Percentiles rank a stretch among this genome's conserved stretches.
Evolutionary conservation across 495 filamentous ascomycete species (phyloP).

Genomic region (Astrothelium subdiscretum): DNA sequence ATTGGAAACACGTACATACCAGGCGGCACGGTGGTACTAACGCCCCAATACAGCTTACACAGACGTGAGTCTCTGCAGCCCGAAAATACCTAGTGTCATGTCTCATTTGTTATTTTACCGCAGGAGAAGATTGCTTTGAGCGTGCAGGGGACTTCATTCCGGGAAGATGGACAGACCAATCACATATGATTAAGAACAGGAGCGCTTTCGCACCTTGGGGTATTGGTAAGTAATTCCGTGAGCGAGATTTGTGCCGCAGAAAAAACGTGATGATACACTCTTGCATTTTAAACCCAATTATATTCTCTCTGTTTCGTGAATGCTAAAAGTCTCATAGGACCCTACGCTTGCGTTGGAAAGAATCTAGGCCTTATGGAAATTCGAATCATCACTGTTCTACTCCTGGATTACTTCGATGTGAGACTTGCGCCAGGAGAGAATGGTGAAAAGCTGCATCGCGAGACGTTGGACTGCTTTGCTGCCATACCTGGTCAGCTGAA

Average conservation of each 20-base stretch:
- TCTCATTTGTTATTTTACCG: conserved; percentile 7
- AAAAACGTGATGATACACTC: not conserved
- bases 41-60: conserved; percentile 36
- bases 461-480: conserved; percentile 37
- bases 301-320: not conserved
- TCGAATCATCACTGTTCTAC: conserved; percentile 30
- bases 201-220: conserved; percentile 42
- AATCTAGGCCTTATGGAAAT: conserved; percentile 40
- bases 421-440: conserved; percentile 32
- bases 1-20: conserved; percentile 37
- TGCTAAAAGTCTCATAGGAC: conserved; percentile 9
- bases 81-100: conserved; percentile 8
- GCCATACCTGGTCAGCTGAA: conserved; percentile 20
- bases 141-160: conserved; percentile 38
- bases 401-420: conserved; percentile 36
- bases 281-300: not conserved
- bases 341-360: conserved; percentile 40
- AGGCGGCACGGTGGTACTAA: conserved; percentile 29
- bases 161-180: conserved; percentile 39
- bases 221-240: conserved; percentile 4
- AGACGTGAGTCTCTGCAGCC: conserved; percentile 19
- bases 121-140: conserved; percentile 25
- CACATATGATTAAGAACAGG: conserved; percentile 35
- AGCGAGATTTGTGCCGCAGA: not conserved
- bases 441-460: conserved; percentile 24